Percentiles rank a stretch among this genome's conserved stretches.
phyloP scores from a whole-genome alignment of 2,329 filamentous ascomycete genomes.

The Calycina marina region DNA sequence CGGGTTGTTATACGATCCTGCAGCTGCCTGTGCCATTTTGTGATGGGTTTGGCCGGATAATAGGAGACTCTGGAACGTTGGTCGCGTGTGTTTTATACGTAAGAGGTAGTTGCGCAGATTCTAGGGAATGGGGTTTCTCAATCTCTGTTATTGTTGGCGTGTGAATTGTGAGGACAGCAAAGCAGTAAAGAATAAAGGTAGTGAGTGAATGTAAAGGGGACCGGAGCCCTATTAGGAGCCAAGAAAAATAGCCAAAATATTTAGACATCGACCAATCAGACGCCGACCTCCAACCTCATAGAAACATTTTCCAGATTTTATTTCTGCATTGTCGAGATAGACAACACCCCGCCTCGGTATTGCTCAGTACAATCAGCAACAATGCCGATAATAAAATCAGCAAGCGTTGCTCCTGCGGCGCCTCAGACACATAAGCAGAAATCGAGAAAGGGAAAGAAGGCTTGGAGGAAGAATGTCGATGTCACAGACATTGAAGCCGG shows the following conservation, averaged over 20 bases:
- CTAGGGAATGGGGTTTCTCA: too few relatives aligned
- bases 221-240: too few relatives aligned
- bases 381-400: conserved; percentile 22
- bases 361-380: conserved; percentile 3
- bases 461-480: conserved; percentile 97
- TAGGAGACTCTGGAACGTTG: too few relatives aligned
- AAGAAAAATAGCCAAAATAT: neutral
- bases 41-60: too few relatives aligned
- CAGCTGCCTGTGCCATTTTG: conserved; percentile 66
- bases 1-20: conserved; percentile 89
- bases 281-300: neutral
- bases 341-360: neutral
- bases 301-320: neutral
- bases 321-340: neutral
- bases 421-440: conserved; percentile 76
- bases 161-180: conserved; percentile 1
- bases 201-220: too few relatives aligned
- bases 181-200: conserved; percentile 6
- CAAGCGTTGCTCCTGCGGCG: conserved; percentile 36
- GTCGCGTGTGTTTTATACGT: too few relatives aligned
- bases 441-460: conserved; percentile 94
- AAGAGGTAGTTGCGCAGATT: too few relatives aligned
- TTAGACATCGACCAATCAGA: neutral
- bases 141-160: too few relatives aligned
- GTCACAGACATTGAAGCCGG: conserved; percentile 74